A percentile compares a stretch with the other conserved stretches of the same genome.
Evolutionary conservation across 2,329 filamentous ascomycete species (phyloP).

Genomic region (Fusarium equiseti): DNA sequence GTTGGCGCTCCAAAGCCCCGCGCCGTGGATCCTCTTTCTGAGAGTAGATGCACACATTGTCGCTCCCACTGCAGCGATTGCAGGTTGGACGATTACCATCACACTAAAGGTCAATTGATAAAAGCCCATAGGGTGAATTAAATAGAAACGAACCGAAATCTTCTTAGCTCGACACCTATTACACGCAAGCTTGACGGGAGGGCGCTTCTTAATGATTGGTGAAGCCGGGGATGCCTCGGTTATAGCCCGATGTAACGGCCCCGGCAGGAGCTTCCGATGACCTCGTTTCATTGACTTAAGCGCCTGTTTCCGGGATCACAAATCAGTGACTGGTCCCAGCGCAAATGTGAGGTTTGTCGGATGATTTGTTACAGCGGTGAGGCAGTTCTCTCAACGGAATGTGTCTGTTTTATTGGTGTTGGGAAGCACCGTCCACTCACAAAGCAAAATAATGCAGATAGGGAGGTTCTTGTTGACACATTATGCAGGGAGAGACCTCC

Average conservation of each 20-base stretch:
- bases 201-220: neutral
- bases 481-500: too few species aligned
- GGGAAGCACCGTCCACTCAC: too few species aligned
- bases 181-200: neutral
- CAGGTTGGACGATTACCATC: neutral
- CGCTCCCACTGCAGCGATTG: neutral
- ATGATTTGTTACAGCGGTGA: neutral
- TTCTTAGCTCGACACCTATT: neutral
- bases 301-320: too few species aligned
- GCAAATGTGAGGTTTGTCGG: neutral
- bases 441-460: too few species aligned
- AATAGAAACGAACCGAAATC: neutral
- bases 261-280: neutral
- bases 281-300: neutral
- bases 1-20: neutral
- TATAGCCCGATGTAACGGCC: neutral
- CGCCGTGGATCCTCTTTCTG: neutral
- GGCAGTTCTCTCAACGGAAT: too few species aligned
- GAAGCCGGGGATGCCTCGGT: neutral
- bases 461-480: too few species aligned
- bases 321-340: too few species aligned
- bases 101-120: neutral
- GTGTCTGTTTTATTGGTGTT: too few species aligned
- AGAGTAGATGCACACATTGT: neutral
- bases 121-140: rapidly evolving